phyloP scores from a whole-genome alignment of 2,329 filamentous ascomycete species.

The Calycina marina region DNA sequence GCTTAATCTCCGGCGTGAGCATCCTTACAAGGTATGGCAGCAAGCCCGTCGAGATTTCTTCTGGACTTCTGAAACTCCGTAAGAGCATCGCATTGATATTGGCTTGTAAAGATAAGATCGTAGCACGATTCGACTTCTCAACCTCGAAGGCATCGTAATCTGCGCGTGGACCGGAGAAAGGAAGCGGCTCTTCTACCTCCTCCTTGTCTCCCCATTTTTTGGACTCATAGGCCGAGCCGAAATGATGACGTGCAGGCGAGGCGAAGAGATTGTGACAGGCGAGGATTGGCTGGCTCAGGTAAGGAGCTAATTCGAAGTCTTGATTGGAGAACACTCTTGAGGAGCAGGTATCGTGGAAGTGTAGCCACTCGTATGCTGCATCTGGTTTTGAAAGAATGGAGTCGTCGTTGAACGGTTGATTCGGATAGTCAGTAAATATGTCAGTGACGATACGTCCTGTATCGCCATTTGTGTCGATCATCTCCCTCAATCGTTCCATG shows the following conservation, averaged over 20 bases:
- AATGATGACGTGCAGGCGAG: constrained; percentile 36
- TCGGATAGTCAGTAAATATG: constrained; percentile 75
- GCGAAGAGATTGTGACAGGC: constrained; percentile 90
- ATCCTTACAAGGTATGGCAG: constrained; percentile 75
- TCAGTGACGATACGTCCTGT: constrained; percentile 67
- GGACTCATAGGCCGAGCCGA: constrained; percentile 30
- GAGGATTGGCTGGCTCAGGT: constrained; percentile 72
- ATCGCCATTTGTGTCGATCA: constrained; percentile 68
- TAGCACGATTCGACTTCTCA: constrained; percentile 60
- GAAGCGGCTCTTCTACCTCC: constrained; percentile 38
- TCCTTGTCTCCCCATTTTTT: constrained; percentile 30
- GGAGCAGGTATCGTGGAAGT: constrained; percentile 80
- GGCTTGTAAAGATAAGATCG: constrained; percentile 65
- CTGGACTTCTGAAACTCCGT: constrained; percentile 64
- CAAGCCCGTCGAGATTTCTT: constrained; percentile 67
- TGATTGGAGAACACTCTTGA: constrained; percentile 68
- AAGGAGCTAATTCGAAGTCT: constrained; percentile 83
- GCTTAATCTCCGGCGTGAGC: constrained; percentile 79
- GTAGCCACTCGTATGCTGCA: constrained; percentile 72
- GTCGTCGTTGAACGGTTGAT: constrained; percentile 85
- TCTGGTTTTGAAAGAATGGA: constrained; percentile 78
- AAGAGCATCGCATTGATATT: constrained; percentile 54
- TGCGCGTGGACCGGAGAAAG: constrained; percentile 71
- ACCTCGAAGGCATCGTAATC: constrained; percentile 72
- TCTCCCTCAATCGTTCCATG: constrained; percentile 57